A percentile compares a stretch with the other conserved stretches of the same genome.
Evolutionary conservation across 2,329 filamentous ascomycete species (phyloP).

Genomic region (Cercospora nicotianae): DNA sequence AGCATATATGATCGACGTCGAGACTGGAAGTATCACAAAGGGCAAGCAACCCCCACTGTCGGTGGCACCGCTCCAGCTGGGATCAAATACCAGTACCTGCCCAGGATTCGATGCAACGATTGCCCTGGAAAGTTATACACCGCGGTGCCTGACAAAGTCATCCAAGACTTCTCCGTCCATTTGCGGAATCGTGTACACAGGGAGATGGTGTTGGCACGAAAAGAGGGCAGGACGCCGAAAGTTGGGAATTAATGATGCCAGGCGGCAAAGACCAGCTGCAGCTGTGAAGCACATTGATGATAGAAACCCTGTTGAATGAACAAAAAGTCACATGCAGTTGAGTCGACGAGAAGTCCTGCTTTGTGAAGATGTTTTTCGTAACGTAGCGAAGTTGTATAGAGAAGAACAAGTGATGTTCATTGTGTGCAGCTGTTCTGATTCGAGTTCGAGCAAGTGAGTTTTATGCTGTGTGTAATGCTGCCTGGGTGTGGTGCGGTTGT

Average conservation of each 20-base stretch:
- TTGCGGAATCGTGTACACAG: constrained; percentile 76
- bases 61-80: constrained; percentile 59
- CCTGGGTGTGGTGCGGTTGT: not conserved
- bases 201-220: constrained; percentile 12
- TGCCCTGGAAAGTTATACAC: constrained; percentile 94
- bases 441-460: not conserved
- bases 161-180: constrained; percentile 90
- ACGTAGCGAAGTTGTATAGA: constrained; percentile 14
- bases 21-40: constrained; percentile 63
- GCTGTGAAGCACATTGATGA: not conserved
- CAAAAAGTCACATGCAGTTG: not conserved
- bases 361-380: not conserved
- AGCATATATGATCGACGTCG: constrained; percentile 72
- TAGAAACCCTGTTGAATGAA: not conserved
- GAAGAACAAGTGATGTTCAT: not conserved
- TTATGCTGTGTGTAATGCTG: not conserved
- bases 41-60: constrained; percentile 40
- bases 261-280: not conserved
- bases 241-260: not conserved
- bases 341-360: not conserved
- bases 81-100: constrained; percentile 78
- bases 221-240: constrained; percentile 1
- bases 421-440: not conserved
- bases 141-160: constrained; percentile 78
- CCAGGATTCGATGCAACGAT: constrained; percentile 86